Evolutionary conservation across 1,284 basidiomycete species (phyloP).

Genomic region (Fomes fomentarius): DNA sequence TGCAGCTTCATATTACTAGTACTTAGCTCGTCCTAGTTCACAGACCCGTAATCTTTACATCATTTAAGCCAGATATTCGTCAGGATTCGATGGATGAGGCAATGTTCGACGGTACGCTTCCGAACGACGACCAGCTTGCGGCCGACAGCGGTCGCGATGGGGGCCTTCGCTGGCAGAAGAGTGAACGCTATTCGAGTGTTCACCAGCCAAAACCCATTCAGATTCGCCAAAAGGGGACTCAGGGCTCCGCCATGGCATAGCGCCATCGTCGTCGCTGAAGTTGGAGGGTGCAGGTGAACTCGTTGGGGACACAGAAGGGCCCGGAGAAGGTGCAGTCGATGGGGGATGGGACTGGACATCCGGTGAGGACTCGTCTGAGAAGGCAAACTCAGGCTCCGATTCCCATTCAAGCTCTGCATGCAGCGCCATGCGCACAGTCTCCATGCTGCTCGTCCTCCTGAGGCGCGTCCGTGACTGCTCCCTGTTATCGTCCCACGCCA

Average conservation of each 20-base stretch:
- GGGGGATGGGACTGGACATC: background rate
- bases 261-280: background rate
- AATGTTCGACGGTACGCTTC: constrained; percentile 2
- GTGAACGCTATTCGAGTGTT: background rate
- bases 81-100: no score
- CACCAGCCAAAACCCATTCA: constrained; percentile 1
- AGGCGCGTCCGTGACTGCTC: constrained; percentile 14
- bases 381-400: background rate
- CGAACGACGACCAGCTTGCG: constrained; percentile 17
- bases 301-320: background rate
- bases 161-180: constrained; percentile 2
- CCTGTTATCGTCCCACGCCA: constrained; percentile 48
- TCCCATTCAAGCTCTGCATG: background rate
- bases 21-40: no score
- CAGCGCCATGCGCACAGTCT: constrained; percentile 32
- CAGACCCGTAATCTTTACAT: no score
- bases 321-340: background rate
- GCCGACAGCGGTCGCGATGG: constrained; percentile 6
- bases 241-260: background rate
- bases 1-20: no score
- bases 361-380: background rate
- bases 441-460: constrained; percentile 33
- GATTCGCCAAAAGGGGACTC: constrained; percentile 5
- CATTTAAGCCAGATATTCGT: no score
- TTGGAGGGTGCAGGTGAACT: background rate